Evolutionary conservation across 768 basidiomycete species (phyloP).

Genomic region (Leccinum uliginosum): DNA sequence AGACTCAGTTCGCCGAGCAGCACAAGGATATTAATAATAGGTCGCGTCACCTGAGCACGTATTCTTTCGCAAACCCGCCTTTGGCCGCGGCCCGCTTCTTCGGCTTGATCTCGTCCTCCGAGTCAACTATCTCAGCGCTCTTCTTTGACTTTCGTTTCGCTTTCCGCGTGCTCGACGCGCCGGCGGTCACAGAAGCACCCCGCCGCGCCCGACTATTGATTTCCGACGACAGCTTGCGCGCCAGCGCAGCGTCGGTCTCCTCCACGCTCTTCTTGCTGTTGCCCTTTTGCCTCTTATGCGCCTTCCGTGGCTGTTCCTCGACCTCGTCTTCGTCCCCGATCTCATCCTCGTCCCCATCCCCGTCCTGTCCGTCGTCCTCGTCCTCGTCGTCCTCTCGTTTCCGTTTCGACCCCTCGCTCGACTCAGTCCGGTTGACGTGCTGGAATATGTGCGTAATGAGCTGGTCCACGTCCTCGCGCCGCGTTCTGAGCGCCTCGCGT

Average conservation of each 20-base stretch:
- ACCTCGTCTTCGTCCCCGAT: constrained; percentile 21
- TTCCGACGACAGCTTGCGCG: constrained; percentile 65
- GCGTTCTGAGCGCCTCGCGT: constrained; percentile 55
- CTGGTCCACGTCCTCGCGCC: constrained; percentile 64
- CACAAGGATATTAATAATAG: no score
- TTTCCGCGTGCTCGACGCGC: constrained; percentile 40
- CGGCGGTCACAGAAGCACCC: constrained; percentile 35
- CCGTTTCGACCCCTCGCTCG: constrained; percentile 24
- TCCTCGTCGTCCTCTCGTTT: constrained; percentile 23
- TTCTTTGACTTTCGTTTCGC: constrained; percentile 44
- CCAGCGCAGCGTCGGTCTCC: constrained; percentile 66
- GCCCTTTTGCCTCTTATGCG: constrained; percentile 40
- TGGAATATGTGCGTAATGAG: constrained; percentile 67
- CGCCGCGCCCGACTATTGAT: constrained; percentile 60
- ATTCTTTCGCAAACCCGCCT: constrained; percentile 80
- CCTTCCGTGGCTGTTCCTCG: constrained; percentile 17
- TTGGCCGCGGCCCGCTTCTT: constrained; percentile 51
- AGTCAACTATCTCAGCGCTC: constrained; percentile 44
- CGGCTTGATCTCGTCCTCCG: constrained; percentile 52
- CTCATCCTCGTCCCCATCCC: not conserved
- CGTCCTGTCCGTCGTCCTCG: not conserved
- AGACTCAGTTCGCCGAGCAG: constrained; percentile 2
- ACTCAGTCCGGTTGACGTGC: constrained; percentile 41
- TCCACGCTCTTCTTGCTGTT: constrained; percentile 48
- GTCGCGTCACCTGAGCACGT: constrained; percentile 54